Base-by-base conservation (phyloP, 805 yeast genomes). In the Wickerhamiella slavikovae region DNA sequence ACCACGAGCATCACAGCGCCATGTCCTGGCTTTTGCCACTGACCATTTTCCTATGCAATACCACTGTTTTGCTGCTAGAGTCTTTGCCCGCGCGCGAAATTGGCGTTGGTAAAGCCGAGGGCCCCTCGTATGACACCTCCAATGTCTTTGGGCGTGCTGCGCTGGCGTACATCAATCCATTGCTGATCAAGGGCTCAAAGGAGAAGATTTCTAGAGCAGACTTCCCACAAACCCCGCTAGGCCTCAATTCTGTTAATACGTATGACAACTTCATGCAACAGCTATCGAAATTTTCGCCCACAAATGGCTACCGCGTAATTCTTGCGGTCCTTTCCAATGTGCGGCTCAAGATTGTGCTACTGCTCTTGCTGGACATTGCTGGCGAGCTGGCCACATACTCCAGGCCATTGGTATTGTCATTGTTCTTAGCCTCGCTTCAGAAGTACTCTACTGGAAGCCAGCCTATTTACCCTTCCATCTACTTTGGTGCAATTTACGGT, bases 191-290 rank as follows among this genome's bases (percentile, higher is more conserved):
- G 22, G 43, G 40, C 8, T 30, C 34, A 15, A 15, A 19, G 7
- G 26, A 14, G 8, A 27, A 25, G 22, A 15, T 42, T 13, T 24
- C 29, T 3, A 36, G 35, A 16, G 35, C 29, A n/a, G 45, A 40
- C 19, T 31, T 43, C 20, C 45, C 47, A 4, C 29, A 34, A 14
- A 25, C 38, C 3, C 45, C 44, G 1, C n/a, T 24, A 12, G 45
- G 41, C 3, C 15, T 43, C 20, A 36, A 29, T 15, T 27, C 45
- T 5, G 35, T 36, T 7, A 31, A 28, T 22, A 30, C 37, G 15
- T 26, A 32, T 22, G 27, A 28, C 14, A 15, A 36, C 33, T 32
- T 40, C 14, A 26, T 27, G 10, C 29, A 22, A 5, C 24, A 18
- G 2, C 21, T 43, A 4, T 32, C 24, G 15, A 11, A 17, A n/a